Percentiles rank a stretch among this genome's conserved stretches.
phyloP scores from a whole-genome alignment of 164 flowering plant species.

The Paratinospora sagittata region DNA sequence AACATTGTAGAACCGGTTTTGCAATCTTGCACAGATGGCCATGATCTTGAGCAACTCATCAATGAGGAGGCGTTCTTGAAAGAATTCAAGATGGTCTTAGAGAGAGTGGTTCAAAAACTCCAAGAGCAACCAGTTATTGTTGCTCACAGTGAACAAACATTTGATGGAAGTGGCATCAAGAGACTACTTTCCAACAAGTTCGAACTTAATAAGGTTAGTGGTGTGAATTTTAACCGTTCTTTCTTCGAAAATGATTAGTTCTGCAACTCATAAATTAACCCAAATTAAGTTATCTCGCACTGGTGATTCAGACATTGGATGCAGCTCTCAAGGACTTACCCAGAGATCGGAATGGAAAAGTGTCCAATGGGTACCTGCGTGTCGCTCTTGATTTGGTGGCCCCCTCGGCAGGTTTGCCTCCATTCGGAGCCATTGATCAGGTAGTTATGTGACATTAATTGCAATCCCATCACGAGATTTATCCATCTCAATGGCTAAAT shows the following conservation, averaged over 20 bases:
- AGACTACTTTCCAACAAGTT: constrained; percentile 72
- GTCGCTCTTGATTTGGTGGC: constrained; percentile 56
- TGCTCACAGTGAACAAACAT: constrained; percentile 80
- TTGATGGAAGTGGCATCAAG: constrained; percentile 78
- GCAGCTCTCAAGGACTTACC: constrained; percentile 46
- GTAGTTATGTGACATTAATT: constrained; percentile 25
- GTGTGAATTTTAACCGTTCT: background rate
- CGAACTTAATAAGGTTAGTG: constrained; percentile 75
- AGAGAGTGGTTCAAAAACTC: constrained; percentile 42
- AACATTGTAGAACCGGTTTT: constrained; percentile 73
- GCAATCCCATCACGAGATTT: background rate
- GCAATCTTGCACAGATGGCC: constrained; percentile 19
- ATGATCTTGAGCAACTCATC: constrained; percentile 25
- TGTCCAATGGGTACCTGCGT: constrained; percentile 58
- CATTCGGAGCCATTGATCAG: constrained; percentile 75
- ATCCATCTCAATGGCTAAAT: background rate
- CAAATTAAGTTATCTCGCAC: no score
- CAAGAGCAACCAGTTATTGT: constrained; percentile 87
- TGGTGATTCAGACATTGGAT: constrained; percentile 42
- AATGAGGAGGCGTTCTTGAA: constrained; percentile 57
- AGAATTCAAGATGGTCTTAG: constrained; percentile 47
- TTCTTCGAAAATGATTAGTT: background rate
- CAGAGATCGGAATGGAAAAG: constrained; percentile 54
- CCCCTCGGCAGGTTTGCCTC: constrained; percentile 79
- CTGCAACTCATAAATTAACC: no score